Conservation (phyloP, 768 basidiomycete species). For the Termitomyces sp. region DNA sequence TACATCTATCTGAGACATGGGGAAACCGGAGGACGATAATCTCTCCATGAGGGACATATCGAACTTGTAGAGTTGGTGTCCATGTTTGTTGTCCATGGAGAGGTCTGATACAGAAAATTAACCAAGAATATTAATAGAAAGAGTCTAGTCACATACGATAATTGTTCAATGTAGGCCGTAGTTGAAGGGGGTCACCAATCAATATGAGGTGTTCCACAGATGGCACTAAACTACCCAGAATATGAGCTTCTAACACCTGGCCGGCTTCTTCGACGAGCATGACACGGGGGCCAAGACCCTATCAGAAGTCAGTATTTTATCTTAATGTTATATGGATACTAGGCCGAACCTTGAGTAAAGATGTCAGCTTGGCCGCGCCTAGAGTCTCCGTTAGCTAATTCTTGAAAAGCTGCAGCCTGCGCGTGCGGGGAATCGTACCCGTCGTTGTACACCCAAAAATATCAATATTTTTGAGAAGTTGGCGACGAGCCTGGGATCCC, state of each 20-base stretch:
- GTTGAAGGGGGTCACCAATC: slow-evolving; percentile 79
- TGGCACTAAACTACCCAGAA: slow-evolving; percentile 59
- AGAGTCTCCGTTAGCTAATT: neutral
- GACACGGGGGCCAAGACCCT: slow-evolving; percentile 60
- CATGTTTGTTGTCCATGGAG: slow-evolving; percentile 64
- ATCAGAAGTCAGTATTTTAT: neutral
- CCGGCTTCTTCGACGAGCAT: slow-evolving; percentile 80
- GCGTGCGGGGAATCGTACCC: slow-evolving; percentile 38
- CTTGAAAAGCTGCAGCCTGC: too few relatives aligned
- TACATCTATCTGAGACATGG: slow-evolving; percentile 68
- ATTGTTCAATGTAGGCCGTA: slow-evolving; percentile 65
- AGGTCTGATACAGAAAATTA: slow-evolving; percentile 37
- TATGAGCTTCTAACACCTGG: slow-evolving; percentile 77
- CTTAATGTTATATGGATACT: neutral
- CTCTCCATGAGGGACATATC: slow-evolving; percentile 79
- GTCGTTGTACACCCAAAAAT: slow-evolving; percentile 79
- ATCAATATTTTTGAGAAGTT: slow-evolving; percentile 49
- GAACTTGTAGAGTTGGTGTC: slow-evolving; percentile 54
- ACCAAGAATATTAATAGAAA: too few relatives aligned
- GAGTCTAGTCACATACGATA: slow-evolving; percentile 38
- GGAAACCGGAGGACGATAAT: slow-evolving; percentile 48
- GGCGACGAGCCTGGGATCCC: slow-evolving; percentile 45
- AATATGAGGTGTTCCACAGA: slow-evolving; percentile 71
- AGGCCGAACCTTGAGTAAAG: slow-evolving; percentile 50
- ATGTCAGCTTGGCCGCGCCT: slow-evolving; percentile 68